These are phyloP conservation scores for Multifurca ochricompacta DNA, from an alignment of 768 basidiomycete species.

Conservation along the genomic window DNA sequence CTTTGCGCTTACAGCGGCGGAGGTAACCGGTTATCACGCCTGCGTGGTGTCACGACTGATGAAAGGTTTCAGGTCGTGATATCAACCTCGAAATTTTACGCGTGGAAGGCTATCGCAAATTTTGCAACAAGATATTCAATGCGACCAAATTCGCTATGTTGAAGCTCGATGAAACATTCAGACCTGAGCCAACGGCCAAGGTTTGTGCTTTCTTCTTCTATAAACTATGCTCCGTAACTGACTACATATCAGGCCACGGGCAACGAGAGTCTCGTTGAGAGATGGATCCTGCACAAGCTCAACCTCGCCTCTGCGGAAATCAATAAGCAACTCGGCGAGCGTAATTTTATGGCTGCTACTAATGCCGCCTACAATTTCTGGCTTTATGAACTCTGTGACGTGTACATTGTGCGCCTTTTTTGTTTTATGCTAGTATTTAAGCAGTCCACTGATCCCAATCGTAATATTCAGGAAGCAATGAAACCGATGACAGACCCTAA, in stretches of 20 bases:
- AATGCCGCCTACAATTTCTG: conserved; percentile 86
- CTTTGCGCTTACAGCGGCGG: conserved; percentile 90
- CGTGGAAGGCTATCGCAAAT: conserved; percentile 97
- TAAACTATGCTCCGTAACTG: conserved; percentile 1
- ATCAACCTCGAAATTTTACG: conserved; percentile 95
- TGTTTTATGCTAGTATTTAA: neutral
- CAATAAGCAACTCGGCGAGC: conserved; percentile 63
- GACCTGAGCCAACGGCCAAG: conserved; percentile 61
- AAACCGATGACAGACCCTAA: conserved; percentile 92
- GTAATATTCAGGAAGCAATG: conserved; percentile 82
- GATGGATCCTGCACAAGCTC: conserved; percentile 93
- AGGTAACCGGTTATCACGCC: conserved; percentile 38
- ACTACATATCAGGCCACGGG: conserved; percentile 60
- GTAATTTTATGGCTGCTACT: conserved; percentile 93
- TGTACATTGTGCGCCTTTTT: conserved; percentile 72
- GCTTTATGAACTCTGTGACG: conserved; percentile 98
- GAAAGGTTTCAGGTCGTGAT: conserved; percentile 61
- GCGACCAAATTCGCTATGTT: conserved; percentile 99
- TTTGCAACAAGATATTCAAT: conserved; percentile 99
- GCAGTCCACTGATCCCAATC: neutral
- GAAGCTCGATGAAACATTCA: conserved; percentile 80
- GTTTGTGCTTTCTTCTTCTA: conserved; percentile 33
- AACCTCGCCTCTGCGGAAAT: conserved; percentile 72
- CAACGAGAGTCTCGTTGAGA: conserved; percentile 84
- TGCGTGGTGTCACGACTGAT: neutral